Evolutionary conservation across 164 flowering plant species (phyloP), one percentile per base, ranked within the genome.

Genomic region (Berberis vulgaris): DNA sequence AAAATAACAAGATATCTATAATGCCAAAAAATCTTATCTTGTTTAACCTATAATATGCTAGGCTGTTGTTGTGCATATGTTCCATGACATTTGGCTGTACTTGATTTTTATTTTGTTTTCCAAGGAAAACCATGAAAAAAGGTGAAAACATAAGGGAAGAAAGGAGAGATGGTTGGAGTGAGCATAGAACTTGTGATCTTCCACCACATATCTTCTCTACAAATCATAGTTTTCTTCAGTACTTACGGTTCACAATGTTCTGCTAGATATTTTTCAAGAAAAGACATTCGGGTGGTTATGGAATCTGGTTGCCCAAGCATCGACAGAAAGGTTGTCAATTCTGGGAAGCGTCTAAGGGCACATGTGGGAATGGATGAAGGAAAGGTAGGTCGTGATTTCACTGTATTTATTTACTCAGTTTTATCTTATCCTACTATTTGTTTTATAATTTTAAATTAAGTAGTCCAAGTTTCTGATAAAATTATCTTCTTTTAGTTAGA

Each of bases 241-340:
- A 13, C 5, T 56, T 56, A 10, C 4, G 1, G 7, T 7, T 2
- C 5, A 2, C 40, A 4, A 9, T 73, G 61, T 72, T 45, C 44
- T 73, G 54, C 8, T 79, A 92, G 98, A 75, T 75, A 66, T 73
- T 69, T 92, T 49, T 83, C 89, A 42, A 78, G 80, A 70, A 81
- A 84, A 76, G 88, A 92, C 70, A 81, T 89, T 56, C 59, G 65
- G 45, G 77, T 74, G 43, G 65, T 85, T 64, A 83, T 78, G 54
- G 81, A 77, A 64, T 78, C 74, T 65, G 98, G 98, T 57, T 92
- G 98, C 76, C 96, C 96, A 67, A 89, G 83, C 81, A 49, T 76
- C 49, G 96, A 89, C 63, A 78, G 95, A 79, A 92, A 92, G 78
- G 89, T 87, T 54, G 91, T 87, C 43, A 92, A 92, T 77, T 89